Evolutionary conservation across 2,329 filamentous ascomycete genomes (phyloP).

Genomic region (Scedosporium dehoogii): DNA sequence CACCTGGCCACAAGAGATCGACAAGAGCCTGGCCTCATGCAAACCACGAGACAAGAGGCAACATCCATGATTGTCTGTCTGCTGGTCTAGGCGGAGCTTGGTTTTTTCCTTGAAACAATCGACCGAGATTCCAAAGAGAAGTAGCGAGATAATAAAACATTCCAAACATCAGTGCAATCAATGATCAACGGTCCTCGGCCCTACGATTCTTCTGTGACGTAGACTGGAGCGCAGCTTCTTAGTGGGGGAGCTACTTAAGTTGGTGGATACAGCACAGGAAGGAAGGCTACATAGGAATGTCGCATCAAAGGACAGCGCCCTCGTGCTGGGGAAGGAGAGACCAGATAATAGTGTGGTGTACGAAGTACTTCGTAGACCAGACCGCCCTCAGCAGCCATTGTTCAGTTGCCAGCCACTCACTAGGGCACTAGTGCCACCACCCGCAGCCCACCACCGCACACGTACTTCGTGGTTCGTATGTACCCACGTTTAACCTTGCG

Average conservation of each 20-base stretch:
- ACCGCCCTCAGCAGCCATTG: neutral
- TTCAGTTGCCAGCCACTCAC: neutral
- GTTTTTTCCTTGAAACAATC: neutral
- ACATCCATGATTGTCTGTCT: neutral
- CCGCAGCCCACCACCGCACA: too few species aligned
- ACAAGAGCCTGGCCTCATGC: neutral
- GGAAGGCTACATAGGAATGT: neutral
- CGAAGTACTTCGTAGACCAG: too few species aligned
- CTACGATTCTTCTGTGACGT: neutral
- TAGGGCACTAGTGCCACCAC: too few species aligned
- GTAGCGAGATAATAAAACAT: too few species aligned
- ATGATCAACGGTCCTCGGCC: neutral
- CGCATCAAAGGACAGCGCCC: neutral
- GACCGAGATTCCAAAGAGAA: too few species aligned
- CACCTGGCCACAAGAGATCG: slow-evolving; percentile 2
- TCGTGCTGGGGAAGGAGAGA: neutral
- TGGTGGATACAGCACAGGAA: neutral
- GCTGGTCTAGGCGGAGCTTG: neutral
- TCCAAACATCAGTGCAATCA: too few species aligned
- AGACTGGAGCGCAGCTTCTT: neutral
- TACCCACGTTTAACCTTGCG: neutral
- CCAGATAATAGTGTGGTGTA: too few species aligned
- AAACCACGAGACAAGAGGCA: neutral
- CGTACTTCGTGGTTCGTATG: neutral
- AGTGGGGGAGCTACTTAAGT: neutral